These are phyloP conservation scores for grape (Vitis vinifera) DNA, from an alignment of 164 flowering plant genomes.

Conservation along the genomic window DNA sequence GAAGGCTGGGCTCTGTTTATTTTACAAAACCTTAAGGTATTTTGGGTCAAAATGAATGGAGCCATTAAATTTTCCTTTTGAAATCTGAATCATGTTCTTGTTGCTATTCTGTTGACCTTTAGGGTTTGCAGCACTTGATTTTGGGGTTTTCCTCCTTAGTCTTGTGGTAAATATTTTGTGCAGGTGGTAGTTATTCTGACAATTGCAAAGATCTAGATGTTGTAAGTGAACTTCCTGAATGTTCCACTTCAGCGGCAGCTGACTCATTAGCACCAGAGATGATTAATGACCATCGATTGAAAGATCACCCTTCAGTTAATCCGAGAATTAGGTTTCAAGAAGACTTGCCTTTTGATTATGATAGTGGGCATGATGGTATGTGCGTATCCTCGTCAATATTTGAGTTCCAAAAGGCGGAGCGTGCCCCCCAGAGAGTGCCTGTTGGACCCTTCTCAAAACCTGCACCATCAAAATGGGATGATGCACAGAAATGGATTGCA, in stretches of 20 bases:
- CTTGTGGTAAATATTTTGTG: neutral
- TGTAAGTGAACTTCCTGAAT: slow-evolving; percentile 54
- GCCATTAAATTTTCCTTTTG: too few species aligned
- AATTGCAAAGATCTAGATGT: slow-evolving; percentile 76
- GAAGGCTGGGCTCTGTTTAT: too few species aligned
- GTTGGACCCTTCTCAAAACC: slow-evolving; percentile 66
- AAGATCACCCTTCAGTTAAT: slow-evolving; percentile 34
- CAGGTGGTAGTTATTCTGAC: slow-evolving; percentile 44
- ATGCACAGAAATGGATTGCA: slow-evolving; percentile 94
- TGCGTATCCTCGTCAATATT: slow-evolving; percentile 42
- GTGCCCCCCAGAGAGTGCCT: slow-evolving; percentile 57
- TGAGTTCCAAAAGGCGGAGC: slow-evolving; percentile 74
- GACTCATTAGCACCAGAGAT: slow-evolving; percentile 27
- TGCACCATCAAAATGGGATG: slow-evolving; percentile 93
- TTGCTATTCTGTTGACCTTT: too few species aligned
- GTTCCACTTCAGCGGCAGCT: slow-evolving; percentile 32
- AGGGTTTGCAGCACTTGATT: neutral
- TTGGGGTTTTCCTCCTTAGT: neutral
- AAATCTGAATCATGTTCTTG: too few species aligned
- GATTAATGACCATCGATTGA: slow-evolving; percentile 37
- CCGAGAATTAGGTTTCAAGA: slow-evolving; percentile 48
- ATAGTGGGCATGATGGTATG: slow-evolving; percentile 39
- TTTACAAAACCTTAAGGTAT: too few species aligned
- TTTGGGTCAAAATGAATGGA: too few species aligned
- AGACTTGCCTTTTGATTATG: slow-evolving; percentile 45